Base-by-base conservation (phyloP, 2,329 filamentous ascomycete genomes). In the Aspergillus ibericus region DNA sequence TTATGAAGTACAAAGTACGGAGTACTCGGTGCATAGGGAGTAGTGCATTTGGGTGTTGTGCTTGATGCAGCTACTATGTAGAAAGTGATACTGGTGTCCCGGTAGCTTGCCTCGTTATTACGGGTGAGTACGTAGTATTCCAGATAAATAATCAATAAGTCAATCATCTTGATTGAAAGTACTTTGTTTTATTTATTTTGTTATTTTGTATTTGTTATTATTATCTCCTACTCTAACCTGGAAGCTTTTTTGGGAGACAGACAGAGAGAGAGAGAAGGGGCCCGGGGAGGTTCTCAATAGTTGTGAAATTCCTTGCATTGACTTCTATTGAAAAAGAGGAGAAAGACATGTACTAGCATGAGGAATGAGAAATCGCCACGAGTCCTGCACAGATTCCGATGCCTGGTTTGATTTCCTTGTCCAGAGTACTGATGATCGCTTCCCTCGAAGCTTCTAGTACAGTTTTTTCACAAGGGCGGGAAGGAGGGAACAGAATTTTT, bases 241-340 rank as follows among this genome's bases (percentile, higher is more conserved):
- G 42, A 12, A 12, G 13, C 15, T 5, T 13, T 4, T 36, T 5
- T 36, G 16, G n/a, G 22, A 32, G 22, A 29, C 27, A 50, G 27
- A 16, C 15, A 29, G 20, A 49, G 46, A 47, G 46, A 49, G 46
- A 15, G 13, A 49, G 25, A 9, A 32, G 22, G 46, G 5, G 42
- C 12, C 15, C 4, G n/a, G 46, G n/a, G 20, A 5, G 16, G n/a
- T 27, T 47, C 53, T 35, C 53, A 53, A 52, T 52, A 52, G 40
- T 47, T 38, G 46, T 55, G n/a, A 16, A 34, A 51, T 56, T 59
- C 59, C 59, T 61, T 61, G 56, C 59, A 59, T 42, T 42, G 38
- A 22, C 18, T 13, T 42, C 6, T 42, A 42, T 20, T 20, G 18
- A 42, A 18, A 42, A 20, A 18, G 42, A 13, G 15, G 13, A 47